Percentiles rank a stretch among this genome's conserved stretches.
Evolutionary conservation across 2,329 filamentous ascomycete species (phyloP).

Genomic region (Penicillium janthinellum): DNA sequence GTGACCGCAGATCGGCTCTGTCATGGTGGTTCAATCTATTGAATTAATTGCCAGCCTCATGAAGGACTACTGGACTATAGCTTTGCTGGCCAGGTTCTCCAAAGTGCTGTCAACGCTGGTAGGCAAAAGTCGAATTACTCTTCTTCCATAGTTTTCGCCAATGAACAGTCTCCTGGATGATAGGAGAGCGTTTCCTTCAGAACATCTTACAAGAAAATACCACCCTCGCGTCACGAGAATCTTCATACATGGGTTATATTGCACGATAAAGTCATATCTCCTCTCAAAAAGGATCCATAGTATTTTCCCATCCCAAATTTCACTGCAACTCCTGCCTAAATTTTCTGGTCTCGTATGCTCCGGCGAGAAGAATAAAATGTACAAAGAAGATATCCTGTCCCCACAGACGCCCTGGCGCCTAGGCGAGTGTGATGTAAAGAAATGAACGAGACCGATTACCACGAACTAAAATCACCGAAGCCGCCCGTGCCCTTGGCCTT

Average conservation of each 20-base stretch:
- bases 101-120: too few relatives aligned
- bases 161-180: too few relatives aligned
- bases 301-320: not conserved
- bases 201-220: too few relatives aligned
- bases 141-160: too few relatives aligned
- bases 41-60: not conserved
- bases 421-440: constrained; percentile 63
- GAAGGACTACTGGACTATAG: not conserved
- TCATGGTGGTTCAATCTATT: not conserved
- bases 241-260: too few relatives aligned
- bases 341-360: not conserved
- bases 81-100: too few relatives aligned
- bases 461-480: constrained; percentile 93
- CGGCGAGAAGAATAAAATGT: not conserved
- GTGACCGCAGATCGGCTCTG: not conserved
- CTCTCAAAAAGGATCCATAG: not conserved
- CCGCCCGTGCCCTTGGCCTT: constrained; percentile 71
- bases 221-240: too few relatives aligned
- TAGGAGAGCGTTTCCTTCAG: too few relatives aligned
- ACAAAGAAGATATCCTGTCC: not conserved
- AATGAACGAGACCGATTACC: constrained; percentile 73
- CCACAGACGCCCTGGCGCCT: not conserved
- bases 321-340: not conserved
- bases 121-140: too few relatives aligned
- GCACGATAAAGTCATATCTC: too few relatives aligned